A percentile compares a stretch with the other conserved stretches of the same genome.
phyloP scores from a whole-genome alignment of 768 basidiomycete genomes.

The Cystobasidium onofrii region DNA sequence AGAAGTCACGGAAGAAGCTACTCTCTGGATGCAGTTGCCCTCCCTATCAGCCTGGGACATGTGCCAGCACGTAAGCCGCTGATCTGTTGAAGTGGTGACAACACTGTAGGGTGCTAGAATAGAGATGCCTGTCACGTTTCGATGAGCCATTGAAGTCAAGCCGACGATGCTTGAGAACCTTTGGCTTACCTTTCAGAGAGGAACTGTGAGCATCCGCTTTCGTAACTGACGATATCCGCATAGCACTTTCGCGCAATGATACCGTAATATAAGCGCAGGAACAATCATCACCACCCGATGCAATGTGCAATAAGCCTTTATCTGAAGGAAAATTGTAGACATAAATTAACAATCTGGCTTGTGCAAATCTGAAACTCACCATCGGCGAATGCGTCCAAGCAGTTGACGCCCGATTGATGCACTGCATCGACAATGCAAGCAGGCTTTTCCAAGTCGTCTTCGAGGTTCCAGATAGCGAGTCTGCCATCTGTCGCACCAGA shows the following conservation, averaged over 20 bases:
- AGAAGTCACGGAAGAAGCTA: not conserved
- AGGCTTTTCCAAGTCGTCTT: not conserved
- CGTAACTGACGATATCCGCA: not conserved
- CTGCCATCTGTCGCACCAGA: slow-evolving; percentile 7
- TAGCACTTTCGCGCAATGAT: not conserved
- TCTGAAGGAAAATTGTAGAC: not conserved
- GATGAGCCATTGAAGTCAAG: not conserved
- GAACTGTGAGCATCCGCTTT: not conserved
- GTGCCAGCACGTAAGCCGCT: not conserved
- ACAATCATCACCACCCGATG: not conserved
- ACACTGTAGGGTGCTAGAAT: not conserved
- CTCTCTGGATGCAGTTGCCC: not conserved
- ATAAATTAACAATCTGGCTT: too few species aligned
- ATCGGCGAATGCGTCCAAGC: not conserved
- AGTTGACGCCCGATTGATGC: not conserved
- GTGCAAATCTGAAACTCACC: not conserved
- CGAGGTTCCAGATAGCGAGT: not conserved
- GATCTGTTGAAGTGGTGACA: slow-evolving; percentile 11
- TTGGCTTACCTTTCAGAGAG: slow-evolving; percentile 2
- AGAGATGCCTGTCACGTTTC: not conserved
- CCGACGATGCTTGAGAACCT: not conserved
- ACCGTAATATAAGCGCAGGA: not conserved
- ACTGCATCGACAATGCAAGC: too few species aligned
- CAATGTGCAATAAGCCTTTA: not conserved
- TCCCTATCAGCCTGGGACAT: not conserved